Conservation (phyloP, 176 grass and related monocot species). For the Melocanna baccifera region DNA sequence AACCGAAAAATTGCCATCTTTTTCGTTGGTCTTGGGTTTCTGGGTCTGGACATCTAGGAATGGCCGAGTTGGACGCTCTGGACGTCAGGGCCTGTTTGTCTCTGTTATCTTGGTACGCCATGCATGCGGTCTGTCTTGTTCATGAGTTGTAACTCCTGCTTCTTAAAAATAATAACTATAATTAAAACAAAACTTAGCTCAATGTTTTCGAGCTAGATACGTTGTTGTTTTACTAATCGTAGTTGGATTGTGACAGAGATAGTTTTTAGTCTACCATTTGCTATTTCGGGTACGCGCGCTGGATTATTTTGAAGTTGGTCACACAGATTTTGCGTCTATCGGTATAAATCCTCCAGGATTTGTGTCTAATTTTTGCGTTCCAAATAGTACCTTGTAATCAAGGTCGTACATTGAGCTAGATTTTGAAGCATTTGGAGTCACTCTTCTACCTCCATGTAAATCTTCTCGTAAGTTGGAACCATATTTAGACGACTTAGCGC, state of each 20-base stretch:
- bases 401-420: no score
- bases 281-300: no score
- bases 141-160: background rate
- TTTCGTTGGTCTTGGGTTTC: background rate
- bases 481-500: background rate
- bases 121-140: background rate
- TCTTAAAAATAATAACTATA: background rate
- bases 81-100: background rate
- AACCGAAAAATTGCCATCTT: background rate
- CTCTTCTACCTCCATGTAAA: no score
- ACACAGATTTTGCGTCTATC: no score
- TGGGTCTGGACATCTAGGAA: conserved; percentile 1
- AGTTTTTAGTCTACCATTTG: background rate
- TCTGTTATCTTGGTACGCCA: background rate
- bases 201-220: background rate
- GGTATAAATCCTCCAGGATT: no score
- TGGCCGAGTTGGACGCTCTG: background rate
- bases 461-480: no score
- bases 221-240: background rate
- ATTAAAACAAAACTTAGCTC: background rate
- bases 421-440: no score
- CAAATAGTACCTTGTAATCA: no score
- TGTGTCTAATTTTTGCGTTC: no score
- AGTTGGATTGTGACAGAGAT: background rate
- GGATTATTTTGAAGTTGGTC: no score